Base-by-base conservation (phyloP, 805 yeast genomes). In the Ogataea neopini region DNA sequence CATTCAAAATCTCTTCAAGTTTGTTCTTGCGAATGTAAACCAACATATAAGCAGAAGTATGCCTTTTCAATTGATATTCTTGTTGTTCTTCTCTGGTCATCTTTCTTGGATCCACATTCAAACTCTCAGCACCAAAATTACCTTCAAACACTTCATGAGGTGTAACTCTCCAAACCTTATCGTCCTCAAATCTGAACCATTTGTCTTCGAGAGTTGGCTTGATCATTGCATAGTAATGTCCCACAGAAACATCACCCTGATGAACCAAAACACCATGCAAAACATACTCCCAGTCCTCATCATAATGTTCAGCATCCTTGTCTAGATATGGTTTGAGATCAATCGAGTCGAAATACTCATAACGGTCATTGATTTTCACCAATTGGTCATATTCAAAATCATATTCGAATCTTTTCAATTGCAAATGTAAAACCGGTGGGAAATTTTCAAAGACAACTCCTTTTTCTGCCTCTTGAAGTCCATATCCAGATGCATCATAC, bases 141-240 rank as follows among this genome's bases (percentile, higher is more conserved):
- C 88, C 96, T 30, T 90, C 91, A 60, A 91, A 86, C 0, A 90
- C 99, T 59, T 92, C 96, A 46, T 76, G 76, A 30, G 80, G 76
- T 0, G 96, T 87, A 1, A 87, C 97, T 57, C 82, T 80, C 77
- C 96, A 87, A 25, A 94, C 99, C 50, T 84, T 80, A 61, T 94
- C 99, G 67, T 94, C 99, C 65, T 94, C 99, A 71, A 92, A 94
- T 61, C 92, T 76, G 64, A 79, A 84, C 99, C 99, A 94, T 34
- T 77, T 69, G 44, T 81, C 84, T 17, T 77, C 73, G 2, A 76
- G 70, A 20, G 76, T 76, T 1, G 98, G 98, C 64, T 84, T 90
- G 44, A 94, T 83, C 81, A 94, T 77, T 0, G 99, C 94, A 62
- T 94, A 94, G 67, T 94, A 94, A 63, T 94, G 99, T 17, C 99